phyloP scores from a whole-genome alignment of 2,329 filamentous ascomycete species.

The Didymella segeticola region DNA sequence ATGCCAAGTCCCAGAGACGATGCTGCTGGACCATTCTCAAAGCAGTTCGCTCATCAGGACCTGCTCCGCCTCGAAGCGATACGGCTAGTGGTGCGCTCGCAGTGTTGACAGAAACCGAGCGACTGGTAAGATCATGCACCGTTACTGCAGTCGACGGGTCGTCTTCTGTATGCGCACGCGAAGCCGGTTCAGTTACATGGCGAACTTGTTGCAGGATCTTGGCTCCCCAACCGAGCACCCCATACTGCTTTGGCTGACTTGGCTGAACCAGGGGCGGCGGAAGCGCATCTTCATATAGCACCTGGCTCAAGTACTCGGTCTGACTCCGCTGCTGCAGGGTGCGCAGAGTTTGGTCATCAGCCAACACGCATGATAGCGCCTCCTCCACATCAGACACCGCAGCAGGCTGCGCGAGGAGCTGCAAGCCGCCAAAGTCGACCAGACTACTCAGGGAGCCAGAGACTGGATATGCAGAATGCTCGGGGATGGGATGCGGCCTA shows the following conservation, averaged over 20 bases:
- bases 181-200: slow-evolving; percentile 15
- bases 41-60: background rate
- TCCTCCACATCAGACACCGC: slow-evolving; percentile 7
- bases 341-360: background rate
- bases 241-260: slow-evolving; percentile 9
- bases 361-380: slow-evolving; percentile 5
- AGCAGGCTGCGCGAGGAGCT: background rate
- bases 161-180: background rate
- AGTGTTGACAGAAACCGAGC: background rate
- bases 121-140: background rate
- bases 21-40: background rate
- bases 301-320: slow-evolving; percentile 33
- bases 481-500: background rate
- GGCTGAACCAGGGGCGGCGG: slow-evolving; percentile 3
- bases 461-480: background rate
- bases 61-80: slow-evolving; percentile 23
- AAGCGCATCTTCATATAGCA: slow-evolving; percentile 24
- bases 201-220: slow-evolving; percentile 14
- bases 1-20: background rate
- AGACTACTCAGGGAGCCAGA: background rate
- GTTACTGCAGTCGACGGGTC: background rate
- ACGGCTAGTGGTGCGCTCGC: background rate
- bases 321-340: slow-evolving; percentile 30
- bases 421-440: background rate
- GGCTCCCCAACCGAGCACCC: slow-evolving; percentile 14